Base-by-base conservation (phyloP, 140 eudicot genomes). In the Senecio squalidus region DNA sequence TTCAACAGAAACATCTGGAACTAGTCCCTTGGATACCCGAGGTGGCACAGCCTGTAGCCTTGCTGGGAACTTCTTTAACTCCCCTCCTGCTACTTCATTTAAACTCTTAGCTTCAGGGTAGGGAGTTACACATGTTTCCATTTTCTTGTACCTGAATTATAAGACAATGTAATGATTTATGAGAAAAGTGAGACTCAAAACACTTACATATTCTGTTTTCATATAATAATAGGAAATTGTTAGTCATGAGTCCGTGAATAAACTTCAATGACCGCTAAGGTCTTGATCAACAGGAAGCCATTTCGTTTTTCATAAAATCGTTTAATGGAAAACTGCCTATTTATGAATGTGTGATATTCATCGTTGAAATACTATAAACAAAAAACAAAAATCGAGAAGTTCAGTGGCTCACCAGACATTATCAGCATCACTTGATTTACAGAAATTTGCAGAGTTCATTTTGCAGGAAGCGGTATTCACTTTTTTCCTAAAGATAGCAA, bases 81-180 rank as follows among this genome's bases (percentile, higher is more conserved):
- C 80, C 27, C 96, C 96, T 56, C 94, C 98, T 3, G 95, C 96
- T 24, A 81, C 87, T 68, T 86, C 87, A 55, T 45, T 70, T 9
- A 69, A 49, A 48, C 68, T 78, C 46, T 69, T 59, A 18, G 78
- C 94, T 59, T 83, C 71, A 6, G 96, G 98, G 67, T 28, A 83
- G 23, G 94, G 98, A 43, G 89, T 91, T 60, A 78, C 65, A 69
- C 98, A 91, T 28, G 80, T 52, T 33, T 86, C 90, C 91, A 91
- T 86, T 62, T 91, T 73, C 88, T 86, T 83, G 76, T 91, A 87
- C 98, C 98, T 91, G 45, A 16, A 74, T 51, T 27, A n/a, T 11
- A 34, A 27, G 36, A 56, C n/a, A 46, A 39, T 25, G 21, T 14
- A 34, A 22, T n/a, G 1, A 51, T 16, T 51, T 50, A 48, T 18